Conservation (phyloP, 345 rosid genomes). For the Clausena lansium region DNA sequence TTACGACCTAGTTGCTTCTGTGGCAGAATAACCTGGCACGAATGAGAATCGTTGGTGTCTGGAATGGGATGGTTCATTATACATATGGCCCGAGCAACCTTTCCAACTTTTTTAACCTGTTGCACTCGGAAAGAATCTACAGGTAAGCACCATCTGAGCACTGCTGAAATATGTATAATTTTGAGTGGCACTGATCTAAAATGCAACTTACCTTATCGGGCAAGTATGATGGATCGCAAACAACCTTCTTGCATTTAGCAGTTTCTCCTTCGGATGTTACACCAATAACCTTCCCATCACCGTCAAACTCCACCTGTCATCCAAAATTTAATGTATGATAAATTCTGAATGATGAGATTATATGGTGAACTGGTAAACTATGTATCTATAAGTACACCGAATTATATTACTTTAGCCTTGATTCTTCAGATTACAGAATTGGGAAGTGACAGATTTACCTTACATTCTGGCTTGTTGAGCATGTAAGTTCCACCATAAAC, state of each 20-base stretch:
- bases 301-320: conserved; percentile 72
- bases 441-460: conserved; percentile 40
- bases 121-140: conserved; percentile 7
- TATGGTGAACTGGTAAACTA: background rate
- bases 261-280: conserved; percentile 90
- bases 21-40: conserved; percentile 88
- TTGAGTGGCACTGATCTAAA: background rate
- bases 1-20: conserved; percentile 93
- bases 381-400: too few species aligned
- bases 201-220: conserved; percentile 57
- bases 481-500: conserved; percentile 97
- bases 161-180: background rate
- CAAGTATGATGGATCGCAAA: conserved; percentile 89
- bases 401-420: background rate
- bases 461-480: conserved; percentile 94
- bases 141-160: background rate
- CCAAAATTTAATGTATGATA: background rate
- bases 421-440: background rate
- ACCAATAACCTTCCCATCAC: conserved; percentile 66
- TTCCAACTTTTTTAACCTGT: conserved; percentile 87
- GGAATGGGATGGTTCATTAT: conserved; percentile 97
- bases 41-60: conserved; percentile 76
- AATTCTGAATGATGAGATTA: background rate
- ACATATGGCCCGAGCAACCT: conserved; percentile 92
- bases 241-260: conserved; percentile 92